These are phyloP conservation scores for Solanum hybrid DNA, from an alignment of 305 asterid genomes.

Conservation along the genomic window DNA sequence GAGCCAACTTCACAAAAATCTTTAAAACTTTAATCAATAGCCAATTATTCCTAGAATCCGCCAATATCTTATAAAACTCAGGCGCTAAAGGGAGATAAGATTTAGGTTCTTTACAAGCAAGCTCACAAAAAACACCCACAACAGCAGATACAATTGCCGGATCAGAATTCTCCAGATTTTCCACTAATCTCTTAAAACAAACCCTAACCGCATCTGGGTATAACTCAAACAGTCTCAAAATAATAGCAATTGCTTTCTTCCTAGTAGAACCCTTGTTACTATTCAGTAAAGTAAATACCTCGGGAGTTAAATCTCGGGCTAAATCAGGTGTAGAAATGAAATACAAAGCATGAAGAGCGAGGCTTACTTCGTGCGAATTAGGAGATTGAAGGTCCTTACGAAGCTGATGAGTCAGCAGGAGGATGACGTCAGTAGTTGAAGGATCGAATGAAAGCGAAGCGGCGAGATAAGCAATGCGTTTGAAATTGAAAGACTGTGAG, in stretches of 20 bases:
- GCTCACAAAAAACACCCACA: slow-evolving; percentile 84
- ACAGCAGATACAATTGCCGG: slow-evolving; percentile 63
- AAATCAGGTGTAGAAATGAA: slow-evolving; percentile 66
- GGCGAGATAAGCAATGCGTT: slow-evolving; percentile 65
- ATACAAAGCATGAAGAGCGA: slow-evolving; percentile 61
- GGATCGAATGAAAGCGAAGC: slow-evolving; percentile 79
- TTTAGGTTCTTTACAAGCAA: slow-evolving; percentile 57
- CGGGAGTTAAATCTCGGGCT: slow-evolving; percentile 82
- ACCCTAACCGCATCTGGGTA: slow-evolving; percentile 87
- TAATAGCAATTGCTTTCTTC: slow-evolving; percentile 56
- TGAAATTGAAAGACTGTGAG: slow-evolving; percentile 43
- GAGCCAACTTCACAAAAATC: slow-evolving; percentile 66
- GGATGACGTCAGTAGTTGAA: slow-evolving; percentile 72
- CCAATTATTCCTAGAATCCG: slow-evolving; percentile 86
- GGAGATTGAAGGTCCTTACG: slow-evolving; percentile 74
- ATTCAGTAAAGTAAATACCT: slow-evolving; percentile 52
- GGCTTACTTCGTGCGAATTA: slow-evolving; percentile 62
- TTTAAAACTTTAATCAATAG: slow-evolving; percentile 81
- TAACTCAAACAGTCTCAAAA: slow-evolving; percentile 60
- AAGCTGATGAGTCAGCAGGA: slow-evolving; percentile 85
- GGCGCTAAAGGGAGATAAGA: slow-evolving; percentile 93
- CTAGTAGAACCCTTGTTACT: slow-evolving; percentile 43
- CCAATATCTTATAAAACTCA: slow-evolving; percentile 71
- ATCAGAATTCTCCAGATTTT: slow-evolving; percentile 64
- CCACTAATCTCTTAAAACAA: slow-evolving; percentile 82